Evolutionary conservation across 257 asterid species (phyloP).

Genomic region (Solanum medicagineum): DNA sequence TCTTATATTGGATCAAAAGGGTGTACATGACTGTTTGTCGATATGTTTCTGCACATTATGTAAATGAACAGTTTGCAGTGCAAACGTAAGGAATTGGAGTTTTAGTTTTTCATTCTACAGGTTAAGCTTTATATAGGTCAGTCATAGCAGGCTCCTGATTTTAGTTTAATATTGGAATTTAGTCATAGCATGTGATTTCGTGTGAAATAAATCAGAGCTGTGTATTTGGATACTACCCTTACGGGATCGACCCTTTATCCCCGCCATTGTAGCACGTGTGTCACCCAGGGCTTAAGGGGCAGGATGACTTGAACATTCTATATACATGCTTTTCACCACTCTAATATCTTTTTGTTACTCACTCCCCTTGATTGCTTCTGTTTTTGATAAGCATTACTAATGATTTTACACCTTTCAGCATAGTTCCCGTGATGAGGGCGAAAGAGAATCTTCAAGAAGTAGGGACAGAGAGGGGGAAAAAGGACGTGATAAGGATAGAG

Average conservation of each 20-base stretch:
- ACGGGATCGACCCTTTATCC: neutral
- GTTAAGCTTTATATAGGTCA: neutral
- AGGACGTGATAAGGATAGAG: constrained; percentile 4
- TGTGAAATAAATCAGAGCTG: neutral
- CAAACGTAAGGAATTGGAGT: neutral
- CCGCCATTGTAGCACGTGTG: neutral
- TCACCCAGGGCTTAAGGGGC: neutral
- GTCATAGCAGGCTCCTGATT: neutral
- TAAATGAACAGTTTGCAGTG: neutral
- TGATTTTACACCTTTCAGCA: neutral
- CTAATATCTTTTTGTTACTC: neutral
- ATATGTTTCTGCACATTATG: neutral
- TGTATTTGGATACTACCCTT: neutral
- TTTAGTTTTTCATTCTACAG: neutral
- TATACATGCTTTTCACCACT: neutral
- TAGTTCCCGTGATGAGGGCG: neutral
- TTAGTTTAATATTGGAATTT: neutral
- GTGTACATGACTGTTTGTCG: neutral
- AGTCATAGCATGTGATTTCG: neutral
- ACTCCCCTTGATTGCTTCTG: neutral
- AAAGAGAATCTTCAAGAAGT: constrained; percentile 7
- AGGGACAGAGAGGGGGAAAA: neutral
- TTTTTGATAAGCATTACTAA: neutral
- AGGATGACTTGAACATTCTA: neutral
- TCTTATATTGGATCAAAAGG: neutral